Evolutionary conservation across 2,329 filamentous ascomycete species (phyloP), one percentile per base, ranked within the genome.

Genomic region (Myriosclerotinia scirpicola): DNA sequence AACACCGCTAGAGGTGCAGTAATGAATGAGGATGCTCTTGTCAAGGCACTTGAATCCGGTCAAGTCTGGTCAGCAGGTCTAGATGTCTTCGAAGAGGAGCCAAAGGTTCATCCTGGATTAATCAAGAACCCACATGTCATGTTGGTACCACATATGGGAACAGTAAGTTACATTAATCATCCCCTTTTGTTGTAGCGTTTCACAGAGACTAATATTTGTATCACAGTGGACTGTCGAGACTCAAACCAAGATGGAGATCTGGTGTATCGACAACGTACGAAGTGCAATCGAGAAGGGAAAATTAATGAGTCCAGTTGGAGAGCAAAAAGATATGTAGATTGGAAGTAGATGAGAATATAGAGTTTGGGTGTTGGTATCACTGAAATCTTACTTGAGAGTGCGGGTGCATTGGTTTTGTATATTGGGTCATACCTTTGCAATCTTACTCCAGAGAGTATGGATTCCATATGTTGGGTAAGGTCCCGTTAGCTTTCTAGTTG

Each of bases 131-230:
- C 86, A 2, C 84, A 86, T 71, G 90, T 91, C 30, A 81, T 94
- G 73, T 81, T 96, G 38, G 79, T 96, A 46, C 92, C 92, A 62
- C 92, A 96, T 77, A 91, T 96, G 90, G 92, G 92, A 0, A 96
- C 92, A 0, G 58, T 61, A 50, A 61, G 58, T 61, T 26, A 38
- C 15, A 14, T 9, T 22, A 50, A 48, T 15, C 30, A 34, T 5
- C 30, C 3, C 12, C 44, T 3, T 2, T n/a, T 5, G n/a, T 36
- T 38, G 26, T 22, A 0, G 26, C 11, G 34, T 26, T 30, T 3
- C 14, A 50, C 36, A 1, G 34, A 50, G 44, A 61, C 58, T 61
- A 40, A 61, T 11, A n/a, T 50, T 17, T 5, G n/a, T 20, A n/a
- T 40, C 34, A 61, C 22, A 61, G 58, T 92, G 85, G 83, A 94